Evolutionary conservation across 148 eudicot genomes (phyloP).

Genomic region (Spergularia marina): DNA sequence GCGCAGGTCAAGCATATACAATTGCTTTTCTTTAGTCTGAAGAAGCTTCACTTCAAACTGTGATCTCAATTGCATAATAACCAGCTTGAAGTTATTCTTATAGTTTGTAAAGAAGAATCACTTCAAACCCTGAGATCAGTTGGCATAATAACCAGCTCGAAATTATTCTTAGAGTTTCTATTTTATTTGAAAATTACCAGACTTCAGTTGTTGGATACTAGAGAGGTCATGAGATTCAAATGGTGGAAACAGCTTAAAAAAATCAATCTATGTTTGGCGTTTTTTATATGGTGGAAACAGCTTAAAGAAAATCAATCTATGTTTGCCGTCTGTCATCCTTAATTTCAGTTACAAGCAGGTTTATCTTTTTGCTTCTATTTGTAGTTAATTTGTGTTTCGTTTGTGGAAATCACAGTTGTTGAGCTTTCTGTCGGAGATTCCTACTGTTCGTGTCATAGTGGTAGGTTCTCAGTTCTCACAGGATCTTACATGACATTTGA

Average conservation of each 20-base stretch:
- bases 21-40: background rate
- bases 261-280: background rate
- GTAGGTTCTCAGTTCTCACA: conserved; percentile 43
- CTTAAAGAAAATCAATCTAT: background rate
- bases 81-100: background rate
- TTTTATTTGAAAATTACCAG: background rate
- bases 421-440: conserved; percentile 81
- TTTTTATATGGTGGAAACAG: background rate
- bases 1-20: background rate
- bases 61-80: too few species aligned
- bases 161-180: background rate
- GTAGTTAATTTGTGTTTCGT: conserved; percentile 10
- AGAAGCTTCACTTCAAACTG: background rate
- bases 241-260: background rate
- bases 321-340: background rate
- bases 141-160: too few species aligned
- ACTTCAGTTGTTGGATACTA: background rate
- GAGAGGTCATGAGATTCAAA: background rate
- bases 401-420: conserved; percentile 41
- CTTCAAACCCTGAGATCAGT: too few species aligned
- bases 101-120: background rate
- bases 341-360: background rate
- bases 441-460: conserved; percentile 77
- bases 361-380: background rate
- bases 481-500: conserved; percentile 1